Conservation (phyloP, 306 rosid genomes). For the Potentilla sterilis region DNA sequence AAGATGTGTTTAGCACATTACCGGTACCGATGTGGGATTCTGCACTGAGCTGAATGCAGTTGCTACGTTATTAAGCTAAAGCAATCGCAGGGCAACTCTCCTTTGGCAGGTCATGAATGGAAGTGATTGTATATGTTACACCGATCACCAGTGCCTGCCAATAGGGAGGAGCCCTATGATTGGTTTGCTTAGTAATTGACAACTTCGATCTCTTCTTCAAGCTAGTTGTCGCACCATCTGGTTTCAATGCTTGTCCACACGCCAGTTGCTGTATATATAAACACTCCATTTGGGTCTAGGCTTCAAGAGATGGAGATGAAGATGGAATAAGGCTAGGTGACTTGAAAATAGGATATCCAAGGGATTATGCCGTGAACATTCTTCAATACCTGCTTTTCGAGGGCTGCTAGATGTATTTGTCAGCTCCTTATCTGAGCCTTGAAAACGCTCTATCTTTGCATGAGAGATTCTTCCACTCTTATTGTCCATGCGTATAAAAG, state of each 20-base stretch:
- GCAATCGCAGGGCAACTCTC: constrained; percentile 63
- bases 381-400: not conserved
- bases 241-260: not conserved
- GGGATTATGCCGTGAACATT: constrained; percentile 25
- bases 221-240: not conserved
- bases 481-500: not conserved
- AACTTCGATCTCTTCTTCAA: not conserved
- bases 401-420: not conserved
- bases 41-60: not conserved
- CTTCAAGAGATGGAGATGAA: not conserved
- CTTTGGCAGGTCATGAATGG: constrained; percentile 40
- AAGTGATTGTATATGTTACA: not conserved
- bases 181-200: constrained; percentile 41
- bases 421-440: not conserved
- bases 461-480: constrained; percentile 22
- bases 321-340: constrained; percentile 41
- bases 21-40: not conserved
- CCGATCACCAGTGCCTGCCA: constrained; percentile 43
- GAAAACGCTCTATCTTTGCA: not conserved
- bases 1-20: not conserved
- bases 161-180: constrained; percentile 57
- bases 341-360: constrained; percentile 41
- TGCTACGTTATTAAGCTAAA: constrained; percentile 34
- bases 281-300: constrained; percentile 16
- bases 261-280: constrained; percentile 29